phyloP scores from a whole-genome alignment of 2,329 filamentous ascomycete genomes.

The Fusarium phyllophilum region DNA sequence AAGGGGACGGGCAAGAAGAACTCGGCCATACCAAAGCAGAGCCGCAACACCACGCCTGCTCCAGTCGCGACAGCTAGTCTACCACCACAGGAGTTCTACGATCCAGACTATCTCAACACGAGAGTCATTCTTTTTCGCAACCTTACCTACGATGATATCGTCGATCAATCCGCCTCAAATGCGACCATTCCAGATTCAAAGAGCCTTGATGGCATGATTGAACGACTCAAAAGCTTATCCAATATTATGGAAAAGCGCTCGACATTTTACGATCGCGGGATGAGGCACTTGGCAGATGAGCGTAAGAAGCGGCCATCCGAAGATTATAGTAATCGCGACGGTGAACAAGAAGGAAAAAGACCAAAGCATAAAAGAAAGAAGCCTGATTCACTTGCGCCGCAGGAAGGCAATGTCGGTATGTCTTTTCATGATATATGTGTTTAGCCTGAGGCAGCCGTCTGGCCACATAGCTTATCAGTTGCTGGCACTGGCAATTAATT shows the following conservation, averaged over 20 bases:
- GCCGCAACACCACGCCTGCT: constrained; percentile 79
- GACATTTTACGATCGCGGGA: constrained; percentile 75
- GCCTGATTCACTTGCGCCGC: constrained; percentile 68
- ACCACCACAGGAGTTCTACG: constrained; percentile 64
- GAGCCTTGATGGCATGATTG: constrained; percentile 71
- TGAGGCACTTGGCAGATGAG: constrained; percentile 74
- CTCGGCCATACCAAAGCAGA: constrained; percentile 72
- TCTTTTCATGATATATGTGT: neutral
- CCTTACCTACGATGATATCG: constrained; percentile 74
- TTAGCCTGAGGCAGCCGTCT: neutral
- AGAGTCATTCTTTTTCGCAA: constrained; percentile 68
- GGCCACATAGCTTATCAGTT: neutral
- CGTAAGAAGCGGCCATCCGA: constrained; percentile 71
- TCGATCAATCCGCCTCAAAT: constrained; percentile 69
- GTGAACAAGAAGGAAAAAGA: constrained; percentile 64
- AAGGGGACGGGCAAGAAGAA: constrained; percentile 74
- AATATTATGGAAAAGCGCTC: constrained; percentile 75
- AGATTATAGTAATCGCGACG: constrained; percentile 60
- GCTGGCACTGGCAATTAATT: constrained; percentile 11
- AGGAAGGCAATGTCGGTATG: constrained; percentile 53
- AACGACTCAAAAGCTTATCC: constrained; percentile 70
- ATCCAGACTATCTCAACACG: constrained; percentile 75
- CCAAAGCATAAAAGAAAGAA: constrained; percentile 83
- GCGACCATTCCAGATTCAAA: constrained; percentile 71
- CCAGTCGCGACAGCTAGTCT: constrained; percentile 59